Evolutionary conservation across 2,329 filamentous ascomycete species (phyloP), one percentile per base, ranked within the genome.

Genomic region (Fusarium palustre): DNA sequence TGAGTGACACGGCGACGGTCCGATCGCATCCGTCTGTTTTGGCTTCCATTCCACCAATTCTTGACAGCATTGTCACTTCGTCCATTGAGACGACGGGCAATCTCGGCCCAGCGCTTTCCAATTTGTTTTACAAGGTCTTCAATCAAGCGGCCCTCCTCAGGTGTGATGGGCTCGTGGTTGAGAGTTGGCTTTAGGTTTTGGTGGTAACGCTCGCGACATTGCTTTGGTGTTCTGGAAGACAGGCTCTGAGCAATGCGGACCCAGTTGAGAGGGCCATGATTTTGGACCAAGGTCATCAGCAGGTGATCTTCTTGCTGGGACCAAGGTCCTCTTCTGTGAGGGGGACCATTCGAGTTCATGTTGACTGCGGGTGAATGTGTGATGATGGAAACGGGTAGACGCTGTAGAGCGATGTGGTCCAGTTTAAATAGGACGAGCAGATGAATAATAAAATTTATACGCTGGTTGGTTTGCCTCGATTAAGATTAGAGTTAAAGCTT

Each of bases 41-140:
- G 92, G 77, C 91, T 92, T 50, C 94, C 94, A 77, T 97, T 97
- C 92, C 92, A 97, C 93, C 94, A 97, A 80, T 97, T 97, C 87
- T 97, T 97, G 68, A 97, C 93, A 30, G 93, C 92, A 76, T 97
- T 97, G 83, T 97, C 94, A 79, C 94, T 97, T 76, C 94, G 91
- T 69, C 93, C 93, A 56, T 91, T 87, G 22, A 97, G 86, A 46
- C 89, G 86, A 70, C 94, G 87, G 45, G 94, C 93, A 76, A 97
- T 97, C 77, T 97, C 93, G 4, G 94, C 94, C 94, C 94, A 97
- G 59, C 92, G 89, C 83, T 94, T 95, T 66, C 94, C 94, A 82
- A 93, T 89, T 73, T 91, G 87, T 13, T 81, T 79, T 18, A 97
- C 94, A 78, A 96, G 86, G 60, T 86, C 84, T 81, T 95, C 90